Percentiles rank a stretch among this genome's conserved stretches.
Conservation (phyloP, 805 yeast species). For the Ogataea glucozyma region DNA sequence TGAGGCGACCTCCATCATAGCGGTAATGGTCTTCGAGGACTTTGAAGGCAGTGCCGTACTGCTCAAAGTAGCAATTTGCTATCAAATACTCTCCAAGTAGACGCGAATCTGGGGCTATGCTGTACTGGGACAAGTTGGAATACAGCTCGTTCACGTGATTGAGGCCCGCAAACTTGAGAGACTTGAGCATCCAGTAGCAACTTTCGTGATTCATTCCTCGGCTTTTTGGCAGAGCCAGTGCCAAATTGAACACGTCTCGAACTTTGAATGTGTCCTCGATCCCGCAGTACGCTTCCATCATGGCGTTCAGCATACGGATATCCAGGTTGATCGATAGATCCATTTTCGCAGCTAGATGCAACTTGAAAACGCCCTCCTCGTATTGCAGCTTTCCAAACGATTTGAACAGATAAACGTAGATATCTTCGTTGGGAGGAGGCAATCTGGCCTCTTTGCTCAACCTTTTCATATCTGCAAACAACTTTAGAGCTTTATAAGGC, state of each 20-base stretch:
- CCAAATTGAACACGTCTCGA: constrained; percentile 59
- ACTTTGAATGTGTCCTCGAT: constrained; percentile 57
- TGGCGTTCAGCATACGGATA: constrained; percentile 56
- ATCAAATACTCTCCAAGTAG: constrained; percentile 62
- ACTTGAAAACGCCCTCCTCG: constrained; percentile 63
- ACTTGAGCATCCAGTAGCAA: constrained; percentile 64
- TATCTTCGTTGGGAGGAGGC: constrained; percentile 52
- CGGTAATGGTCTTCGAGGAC: constrained; percentile 49
- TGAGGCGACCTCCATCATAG: constrained; percentile 41
- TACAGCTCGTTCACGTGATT: constrained; percentile 62
- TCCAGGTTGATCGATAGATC: constrained; percentile 59
- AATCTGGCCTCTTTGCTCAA: constrained; percentile 54
- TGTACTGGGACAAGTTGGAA: constrained; percentile 55
- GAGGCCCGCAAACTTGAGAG: constrained; percentile 54
- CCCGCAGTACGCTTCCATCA: constrained; percentile 64
- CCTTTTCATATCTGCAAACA: constrained; percentile 61
- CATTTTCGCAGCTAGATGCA: constrained; percentile 64
- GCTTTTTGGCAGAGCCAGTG: constrained; percentile 50
- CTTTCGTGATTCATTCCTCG: constrained; percentile 64
- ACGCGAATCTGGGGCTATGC: constrained; percentile 51
- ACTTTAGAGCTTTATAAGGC: constrained; percentile 60
- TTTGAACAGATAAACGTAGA: constrained; percentile 60
- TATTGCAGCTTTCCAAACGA: constrained; percentile 60
- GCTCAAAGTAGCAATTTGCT: constrained; percentile 70
- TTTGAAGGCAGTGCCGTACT: constrained; percentile 54